Conservation (phyloP, 257 asterid species). For the Solanum lignicaule region DNA sequence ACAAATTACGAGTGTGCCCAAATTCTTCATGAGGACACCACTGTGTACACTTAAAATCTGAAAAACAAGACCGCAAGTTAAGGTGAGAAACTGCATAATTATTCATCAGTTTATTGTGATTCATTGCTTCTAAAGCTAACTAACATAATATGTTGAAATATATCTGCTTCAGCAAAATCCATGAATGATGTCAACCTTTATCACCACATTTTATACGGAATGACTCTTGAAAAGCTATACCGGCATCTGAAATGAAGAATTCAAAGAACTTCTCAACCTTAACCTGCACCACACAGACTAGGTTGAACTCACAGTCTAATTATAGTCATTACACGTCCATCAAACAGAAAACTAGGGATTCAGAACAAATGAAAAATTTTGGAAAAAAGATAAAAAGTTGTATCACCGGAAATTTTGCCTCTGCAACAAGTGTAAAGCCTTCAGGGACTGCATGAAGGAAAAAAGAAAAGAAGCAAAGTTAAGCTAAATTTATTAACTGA, state of each 20-base stretch:
- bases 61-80: constrained; percentile 4
- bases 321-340: neutral
- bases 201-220: constrained; percentile 92
- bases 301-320: neutral
- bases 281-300: constrained; percentile 32
- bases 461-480: constrained; percentile 8
- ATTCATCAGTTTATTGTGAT: neutral
- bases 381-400: neutral
- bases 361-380: neutral
- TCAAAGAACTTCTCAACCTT: constrained; percentile 64
- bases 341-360: neutral
- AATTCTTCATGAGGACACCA: constrained; percentile 65
- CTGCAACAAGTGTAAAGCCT: constrained; percentile 66
- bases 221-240: constrained; percentile 50
- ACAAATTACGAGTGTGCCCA: constrained; percentile 64
- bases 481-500: neutral
- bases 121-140: neutral
- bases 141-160: neutral
- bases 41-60: constrained; percentile 69
- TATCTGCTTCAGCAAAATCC: constrained; percentile 5
- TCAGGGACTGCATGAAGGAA: constrained; percentile 59
- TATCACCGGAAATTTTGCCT: constrained; percentile 72
- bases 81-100: neutral
- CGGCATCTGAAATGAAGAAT: constrained; percentile 63
- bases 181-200: constrained; percentile 56